Conservation (phyloP, 179 eudicot genomes). For the Corrigiola litoralis region DNA sequence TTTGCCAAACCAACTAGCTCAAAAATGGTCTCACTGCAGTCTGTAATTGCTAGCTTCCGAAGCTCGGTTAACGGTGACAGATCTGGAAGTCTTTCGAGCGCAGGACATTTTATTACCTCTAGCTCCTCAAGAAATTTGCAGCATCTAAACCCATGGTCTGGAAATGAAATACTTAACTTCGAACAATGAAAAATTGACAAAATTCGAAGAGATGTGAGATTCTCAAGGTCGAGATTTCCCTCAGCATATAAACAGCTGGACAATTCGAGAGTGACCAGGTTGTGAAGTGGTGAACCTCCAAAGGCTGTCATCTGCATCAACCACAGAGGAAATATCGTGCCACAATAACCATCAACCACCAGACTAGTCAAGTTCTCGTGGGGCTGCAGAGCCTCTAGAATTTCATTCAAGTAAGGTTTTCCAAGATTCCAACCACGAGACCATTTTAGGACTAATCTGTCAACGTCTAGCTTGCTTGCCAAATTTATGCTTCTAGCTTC, state of each 20-base stretch:
- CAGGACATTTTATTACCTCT: neutral
- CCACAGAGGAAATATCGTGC: slow-evolving; percentile 13
- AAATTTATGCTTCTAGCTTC: slow-evolving; percentile 19
- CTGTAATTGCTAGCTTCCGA: neutral
- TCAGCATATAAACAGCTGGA: neutral
- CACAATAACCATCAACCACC: neutral
- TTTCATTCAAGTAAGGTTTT: neutral
- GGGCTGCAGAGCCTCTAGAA: slow-evolving; percentile 24
- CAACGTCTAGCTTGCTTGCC: slow-evolving; percentile 12
- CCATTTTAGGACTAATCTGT: slow-evolving; percentile 13
- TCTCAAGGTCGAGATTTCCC: slow-evolving; percentile 4
- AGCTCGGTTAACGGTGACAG: slow-evolving; percentile 1
- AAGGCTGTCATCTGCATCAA: neutral
- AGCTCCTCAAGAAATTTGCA: neutral
- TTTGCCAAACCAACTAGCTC: neutral
- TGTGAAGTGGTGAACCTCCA: neutral
- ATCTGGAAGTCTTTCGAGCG: neutral
- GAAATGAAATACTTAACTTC: neutral
- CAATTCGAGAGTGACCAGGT: neutral
- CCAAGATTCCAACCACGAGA: neutral
- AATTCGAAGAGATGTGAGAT: neutral
- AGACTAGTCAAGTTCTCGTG: slow-evolving; percentile 20
- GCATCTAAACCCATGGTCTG: neutral
- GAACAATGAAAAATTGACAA: neutral
- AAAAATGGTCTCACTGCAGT: neutral